phyloP scores from a whole-genome alignment of 1,139 yeast genomes.

The Scheffersomyces quercinus region DNA sequence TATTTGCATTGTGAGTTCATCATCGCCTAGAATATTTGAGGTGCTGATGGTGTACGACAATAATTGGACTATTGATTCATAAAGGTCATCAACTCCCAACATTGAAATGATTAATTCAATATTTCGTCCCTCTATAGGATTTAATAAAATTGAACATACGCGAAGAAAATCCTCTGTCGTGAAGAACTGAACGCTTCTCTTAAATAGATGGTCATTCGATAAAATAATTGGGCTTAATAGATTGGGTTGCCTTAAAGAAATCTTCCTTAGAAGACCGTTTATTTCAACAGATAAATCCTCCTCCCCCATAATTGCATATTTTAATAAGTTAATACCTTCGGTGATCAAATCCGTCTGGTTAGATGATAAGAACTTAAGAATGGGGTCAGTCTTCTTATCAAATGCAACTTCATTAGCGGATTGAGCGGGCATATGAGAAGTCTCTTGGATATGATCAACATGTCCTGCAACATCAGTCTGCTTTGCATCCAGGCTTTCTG shows the following conservation, averaged over 20 bases:
- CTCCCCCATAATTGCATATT: slow-evolving; percentile 39
- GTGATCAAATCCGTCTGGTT: slow-evolving; percentile 24
- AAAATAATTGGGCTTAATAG: slow-evolving; percentile 32
- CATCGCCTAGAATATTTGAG: slow-evolving; percentile 31
- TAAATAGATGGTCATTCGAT: slow-evolving; percentile 26
- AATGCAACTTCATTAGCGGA: slow-evolving; percentile 9
- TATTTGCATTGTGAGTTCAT: slow-evolving; percentile 36
- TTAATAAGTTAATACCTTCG: slow-evolving; percentile 41
- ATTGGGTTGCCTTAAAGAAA: slow-evolving; percentile 32
- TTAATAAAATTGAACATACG: slow-evolving; percentile 29
- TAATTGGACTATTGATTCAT: slow-evolving; percentile 27
- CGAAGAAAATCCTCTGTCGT: slow-evolving; percentile 36
- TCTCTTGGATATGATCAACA: background rate
- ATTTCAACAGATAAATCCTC: slow-evolving; percentile 34
- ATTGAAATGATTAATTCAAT: slow-evolving; percentile 24
- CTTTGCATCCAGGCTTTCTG: background rate
- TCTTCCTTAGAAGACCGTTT: slow-evolving; percentile 19
- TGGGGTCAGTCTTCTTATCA: slow-evolving; percentile 35
- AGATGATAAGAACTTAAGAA: slow-evolving; percentile 36
- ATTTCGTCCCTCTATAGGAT: slow-evolving; percentile 22
- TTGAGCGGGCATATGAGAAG: background rate
- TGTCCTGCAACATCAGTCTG: background rate
- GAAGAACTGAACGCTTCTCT: slow-evolving; percentile 26
- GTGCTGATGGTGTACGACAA: slow-evolving; percentile 33
- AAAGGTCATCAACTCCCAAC: slow-evolving; percentile 29